These are phyloP conservation scores for Fusarium ambrosium DNA, from an alignment of 2,329 filamentous ascomycete genomes.

Conservation along the genomic window DNA sequence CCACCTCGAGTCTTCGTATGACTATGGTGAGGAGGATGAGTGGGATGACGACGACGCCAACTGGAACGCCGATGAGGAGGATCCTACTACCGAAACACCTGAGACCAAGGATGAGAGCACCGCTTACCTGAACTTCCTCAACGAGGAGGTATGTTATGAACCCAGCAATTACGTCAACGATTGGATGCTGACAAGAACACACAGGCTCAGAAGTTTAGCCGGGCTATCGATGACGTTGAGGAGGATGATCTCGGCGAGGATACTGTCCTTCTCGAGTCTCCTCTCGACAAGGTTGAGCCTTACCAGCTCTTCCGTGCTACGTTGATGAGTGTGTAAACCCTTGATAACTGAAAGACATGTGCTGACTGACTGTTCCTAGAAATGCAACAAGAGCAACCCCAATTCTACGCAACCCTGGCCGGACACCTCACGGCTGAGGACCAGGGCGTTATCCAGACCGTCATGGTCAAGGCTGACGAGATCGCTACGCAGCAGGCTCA, in stretches of 20 bases:
- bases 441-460: conserved; percentile 82
- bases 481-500: conserved; percentile 53
- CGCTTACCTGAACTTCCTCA: conserved; percentile 95
- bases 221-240: conserved; percentile 76
- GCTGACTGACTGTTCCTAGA: conserved; percentile 64
- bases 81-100: conserved; percentile 72
- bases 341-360: neutral
- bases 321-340: conserved; percentile 77
- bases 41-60: conserved; percentile 86
- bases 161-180: neutral
- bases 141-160: conserved; percentile 77
- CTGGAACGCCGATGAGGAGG: conserved; percentile 82
- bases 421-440: conserved; percentile 84
- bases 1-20: conserved; percentile 73
- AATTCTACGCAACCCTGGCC: conserved; percentile 86
- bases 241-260: conserved; percentile 94
- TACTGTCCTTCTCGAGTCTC: conserved; percentile 91
- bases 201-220: conserved; percentile 86
- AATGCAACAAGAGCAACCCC: conserved; percentile 90
- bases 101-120: conserved; percentile 91
- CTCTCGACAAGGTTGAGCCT: conserved; percentile 94
- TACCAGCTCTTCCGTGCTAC: conserved; percentile 90
- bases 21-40: conserved; percentile 81
- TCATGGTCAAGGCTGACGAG: conserved; percentile 74
- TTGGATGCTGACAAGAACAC: conserved; percentile 40